Base-by-base conservation (phyloP, 345 rosid genomes). In the Limnanthes douglasii region DNA sequence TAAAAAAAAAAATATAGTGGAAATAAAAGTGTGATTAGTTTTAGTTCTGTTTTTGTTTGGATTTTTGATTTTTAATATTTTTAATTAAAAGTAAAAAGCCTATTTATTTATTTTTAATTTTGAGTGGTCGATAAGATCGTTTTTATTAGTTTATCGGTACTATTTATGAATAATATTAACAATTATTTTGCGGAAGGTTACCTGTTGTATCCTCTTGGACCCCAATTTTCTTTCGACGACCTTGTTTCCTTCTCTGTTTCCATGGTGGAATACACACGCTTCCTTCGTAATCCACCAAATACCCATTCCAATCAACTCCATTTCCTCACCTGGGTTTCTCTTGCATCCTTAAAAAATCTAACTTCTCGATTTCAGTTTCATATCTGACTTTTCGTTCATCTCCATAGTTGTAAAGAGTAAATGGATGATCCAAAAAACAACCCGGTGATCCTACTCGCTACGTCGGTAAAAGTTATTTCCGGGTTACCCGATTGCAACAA, bases 391-490 rank as follows among this genome's bases (percentile, higher is more conserved):
- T 38, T 25, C 28, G 15, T 20, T 4, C n/a, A 21, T 0, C 11
- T 36, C 48, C 5, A 2, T 10, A 7, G 1, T 26, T 7, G n/a
- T 10, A 13, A 33, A 39, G 48, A 42, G 21, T 18, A 32, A 36
- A 43, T 51, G 41, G 66, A 51, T 37, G 53, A 49, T 51, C 48
- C 66, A 0, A 45, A 44, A 4, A 66, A 46, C 13, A 62, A 58
- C 44, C 62, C 78, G 27, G 35, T 69, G 50, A 39, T 44, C 57
- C 63, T 54, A 48, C 64, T 84, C 23, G 48, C 57, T 39, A 82
- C 61, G 52, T 65, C 62, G 3, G 65, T 84, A 25, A 84, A 60
- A 60, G 80, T 64, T 70, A 62, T 84, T 37, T 69, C 75, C 4
- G 72, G 63, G 52, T 59, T 80, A 26, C 69, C 73, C 3, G 78